Percentiles rank a stretch among this genome's conserved stretches.
phyloP scores from a whole-genome alignment of 2,329 filamentous ascomycete genomes.

The Fusarium verticillioides region DNA sequence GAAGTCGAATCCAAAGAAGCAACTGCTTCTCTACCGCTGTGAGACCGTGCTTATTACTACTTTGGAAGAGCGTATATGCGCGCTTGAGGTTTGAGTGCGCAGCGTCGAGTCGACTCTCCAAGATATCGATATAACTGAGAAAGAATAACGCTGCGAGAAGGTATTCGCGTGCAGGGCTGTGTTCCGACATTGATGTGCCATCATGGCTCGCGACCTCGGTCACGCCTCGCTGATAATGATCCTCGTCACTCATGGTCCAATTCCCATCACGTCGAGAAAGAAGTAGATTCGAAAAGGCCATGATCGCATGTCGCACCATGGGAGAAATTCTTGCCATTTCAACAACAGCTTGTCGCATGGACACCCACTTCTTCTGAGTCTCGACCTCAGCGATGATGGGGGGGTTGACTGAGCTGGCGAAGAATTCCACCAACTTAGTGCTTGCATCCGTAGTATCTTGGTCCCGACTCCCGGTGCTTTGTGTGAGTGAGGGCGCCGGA shows the following conservation, averaged over 20 bases:
- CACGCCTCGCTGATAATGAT: constrained; percentile 52
- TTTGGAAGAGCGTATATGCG: constrained; percentile 59
- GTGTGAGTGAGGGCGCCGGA: constrained; percentile 34
- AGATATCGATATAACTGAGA: constrained; percentile 63
- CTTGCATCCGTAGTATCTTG: constrained; percentile 10
- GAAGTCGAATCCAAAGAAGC: constrained; percentile 64
- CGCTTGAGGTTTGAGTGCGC: constrained; percentile 62
- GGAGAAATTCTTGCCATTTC: constrained; percentile 59
- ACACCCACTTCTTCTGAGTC: constrained; percentile 62
- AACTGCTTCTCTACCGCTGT: constrained; percentile 58
- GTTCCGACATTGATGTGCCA: constrained; percentile 38
- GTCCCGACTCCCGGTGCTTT: constrained; percentile 36
- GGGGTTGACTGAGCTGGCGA: constrained; percentile 60
- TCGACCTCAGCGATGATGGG: constrained; percentile 65
- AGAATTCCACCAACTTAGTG: constrained; percentile 58
- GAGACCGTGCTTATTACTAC: constrained; percentile 52
- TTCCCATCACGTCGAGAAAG: constrained; percentile 51
- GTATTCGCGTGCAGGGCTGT: constrained; percentile 52
- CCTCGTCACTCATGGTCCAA: constrained; percentile 48
- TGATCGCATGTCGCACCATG: constrained; percentile 60
- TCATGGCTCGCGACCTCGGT: constrained; percentile 48
- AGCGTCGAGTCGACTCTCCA: constrained; percentile 55
- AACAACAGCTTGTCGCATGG: constrained; percentile 60
- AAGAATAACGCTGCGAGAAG: constrained; percentile 64
- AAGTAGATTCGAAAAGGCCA: constrained; percentile 62